A percentile compares a stretch with the other conserved stretches of the same genome.
Conservation (phyloP, 1,139 yeast genomes). For the Ogataea hybrid region DNA sequence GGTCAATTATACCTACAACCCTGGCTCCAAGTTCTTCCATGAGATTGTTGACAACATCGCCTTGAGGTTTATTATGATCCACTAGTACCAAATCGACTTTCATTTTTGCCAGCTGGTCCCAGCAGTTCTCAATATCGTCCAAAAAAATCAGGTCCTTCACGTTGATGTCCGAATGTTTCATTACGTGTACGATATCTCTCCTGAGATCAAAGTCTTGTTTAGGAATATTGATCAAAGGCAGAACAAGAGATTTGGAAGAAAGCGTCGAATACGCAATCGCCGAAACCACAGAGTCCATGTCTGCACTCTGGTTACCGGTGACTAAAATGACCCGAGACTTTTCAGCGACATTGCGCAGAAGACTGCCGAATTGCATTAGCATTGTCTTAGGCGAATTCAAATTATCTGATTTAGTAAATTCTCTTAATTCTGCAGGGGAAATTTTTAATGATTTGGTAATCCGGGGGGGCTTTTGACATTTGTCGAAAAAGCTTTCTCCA, state of each 20-base stretch:
- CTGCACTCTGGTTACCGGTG: constrained; percentile 83
- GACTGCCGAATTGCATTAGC: constrained; percentile 3
- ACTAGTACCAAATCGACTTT: constrained; percentile 55
- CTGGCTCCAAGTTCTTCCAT: constrained; percentile 5
- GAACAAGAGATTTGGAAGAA: constrained; percentile 26
- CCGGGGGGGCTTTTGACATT: constrained; percentile 8
- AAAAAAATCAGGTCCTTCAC: constrained; percentile 54
- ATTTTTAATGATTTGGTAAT: constrained; percentile 4
- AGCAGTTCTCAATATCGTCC: constrained; percentile 47
- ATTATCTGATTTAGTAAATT: not conserved
- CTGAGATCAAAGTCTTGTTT: constrained; percentile 63
- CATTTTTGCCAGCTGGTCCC: constrained; percentile 23
- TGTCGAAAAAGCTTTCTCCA: not conserved
- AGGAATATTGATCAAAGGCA: constrained; percentile 77
- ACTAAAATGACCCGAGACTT: constrained; percentile 40
- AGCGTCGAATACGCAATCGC: constrained; percentile 65
- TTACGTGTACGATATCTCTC: constrained; percentile 62
- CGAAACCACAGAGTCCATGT: constrained; percentile 80
- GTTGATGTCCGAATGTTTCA: constrained; percentile 48
- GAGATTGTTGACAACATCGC: constrained; percentile 35
- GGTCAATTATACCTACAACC: constrained; percentile 74
- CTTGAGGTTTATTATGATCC: constrained; percentile 78
- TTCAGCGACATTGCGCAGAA: constrained; percentile 1
- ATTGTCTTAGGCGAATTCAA: not conserved
- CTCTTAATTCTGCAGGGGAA: constrained; percentile 6